Percentiles rank a stretch among this genome's conserved stretches.
These are phyloP conservation scores for Sanguinoderma infundibulare DNA, from an alignment of 1,284 basidiomycete genomes.

Conservation along the genomic window DNA sequence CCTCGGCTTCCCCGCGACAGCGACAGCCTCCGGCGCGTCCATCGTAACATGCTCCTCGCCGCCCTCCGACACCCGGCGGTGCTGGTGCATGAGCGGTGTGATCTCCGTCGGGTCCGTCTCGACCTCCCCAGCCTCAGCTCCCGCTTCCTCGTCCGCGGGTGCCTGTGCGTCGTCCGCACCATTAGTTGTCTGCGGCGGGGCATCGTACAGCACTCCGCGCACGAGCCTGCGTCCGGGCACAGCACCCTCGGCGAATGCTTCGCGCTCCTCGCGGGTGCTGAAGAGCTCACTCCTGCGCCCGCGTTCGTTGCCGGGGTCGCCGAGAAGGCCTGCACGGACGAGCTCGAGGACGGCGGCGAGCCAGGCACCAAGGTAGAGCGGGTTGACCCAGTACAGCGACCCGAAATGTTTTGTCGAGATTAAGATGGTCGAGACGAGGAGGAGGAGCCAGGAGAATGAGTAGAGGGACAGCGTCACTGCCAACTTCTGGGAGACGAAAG, in stretches of 20 bases:
- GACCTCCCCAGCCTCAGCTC: constrained; percentile 33
- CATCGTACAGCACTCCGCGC: constrained; percentile 26
- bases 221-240: constrained; percentile 22
- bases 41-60: constrained; percentile 30
- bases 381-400: constrained; percentile 56
- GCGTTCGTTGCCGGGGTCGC: constrained; percentile 23
- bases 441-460: constrained; percentile 59
- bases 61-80: constrained; percentile 26
- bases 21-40: constrained; percentile 13
- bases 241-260: constrained; percentile 17
- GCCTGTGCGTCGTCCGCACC: constrained; percentile 10
- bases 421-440: constrained; percentile 52
- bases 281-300: constrained; percentile 20
- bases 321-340: constrained; percentile 12
- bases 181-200: constrained; percentile 14
- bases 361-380: constrained; percentile 28
- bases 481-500: constrained; percentile 36
- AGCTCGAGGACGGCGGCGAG: constrained; percentile 16
- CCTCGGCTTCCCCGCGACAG: constrained; percentile 26
- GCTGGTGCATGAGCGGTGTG: constrained; percentile 53
- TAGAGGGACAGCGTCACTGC: constrained; percentile 38
- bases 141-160: no score
- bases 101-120: constrained; percentile 51
- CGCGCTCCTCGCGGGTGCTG: constrained; percentile 18
- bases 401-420: constrained; percentile 51